These are phyloP conservation scores for Daldinia sp. DNA, from an alignment of 2,329 filamentous ascomycete genomes.

Conservation along the genomic window DNA sequence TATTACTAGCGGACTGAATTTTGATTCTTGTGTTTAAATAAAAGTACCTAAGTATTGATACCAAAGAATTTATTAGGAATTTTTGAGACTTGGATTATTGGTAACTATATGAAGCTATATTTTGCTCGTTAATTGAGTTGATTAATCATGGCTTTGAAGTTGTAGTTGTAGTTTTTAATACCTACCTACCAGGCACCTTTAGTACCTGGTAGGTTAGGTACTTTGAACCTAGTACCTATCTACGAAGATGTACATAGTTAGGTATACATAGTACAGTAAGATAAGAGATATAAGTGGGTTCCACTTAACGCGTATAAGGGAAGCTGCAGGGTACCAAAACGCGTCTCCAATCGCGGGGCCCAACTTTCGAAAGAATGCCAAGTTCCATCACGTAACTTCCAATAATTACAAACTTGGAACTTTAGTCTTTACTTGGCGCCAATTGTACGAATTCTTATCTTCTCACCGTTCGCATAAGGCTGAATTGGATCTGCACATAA, in stretches of 20 bases:
- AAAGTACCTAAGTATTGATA: too few relatives aligned
- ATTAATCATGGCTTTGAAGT: too few relatives aligned
- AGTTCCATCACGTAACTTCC: too few relatives aligned
- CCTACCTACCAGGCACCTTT: too few relatives aligned
- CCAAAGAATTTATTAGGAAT: too few relatives aligned
- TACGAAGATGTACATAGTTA: not conserved
- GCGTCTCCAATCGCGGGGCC: constrained; percentile 32
- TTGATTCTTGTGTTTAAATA: not conserved
- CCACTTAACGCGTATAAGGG: constrained; percentile 29
- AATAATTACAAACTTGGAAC: too few relatives aligned
- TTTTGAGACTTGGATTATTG: not conserved
- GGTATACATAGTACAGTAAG: not conserved
- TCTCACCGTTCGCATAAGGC: not conserved
- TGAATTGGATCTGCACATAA: not conserved
- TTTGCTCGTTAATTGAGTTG: too few relatives aligned
- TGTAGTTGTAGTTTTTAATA: too few relatives aligned
- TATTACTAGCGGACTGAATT: not conserved
- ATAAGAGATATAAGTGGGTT: constrained; percentile 9
- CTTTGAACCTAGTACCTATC: too few relatives aligned
- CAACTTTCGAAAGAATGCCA: not conserved
- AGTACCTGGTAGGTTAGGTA: too few relatives aligned
- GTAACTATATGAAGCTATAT: too few relatives aligned
- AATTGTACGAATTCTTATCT: not conserved
- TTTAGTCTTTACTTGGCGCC: not conserved
- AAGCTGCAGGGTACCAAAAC: constrained; percentile 10